Percentiles rank a stretch among this genome's conserved stretches.
Evolutionary conservation across 192 early-diverging fungal genomes (phyloP).

Genomic region (Dissophora globulifera): DNA sequence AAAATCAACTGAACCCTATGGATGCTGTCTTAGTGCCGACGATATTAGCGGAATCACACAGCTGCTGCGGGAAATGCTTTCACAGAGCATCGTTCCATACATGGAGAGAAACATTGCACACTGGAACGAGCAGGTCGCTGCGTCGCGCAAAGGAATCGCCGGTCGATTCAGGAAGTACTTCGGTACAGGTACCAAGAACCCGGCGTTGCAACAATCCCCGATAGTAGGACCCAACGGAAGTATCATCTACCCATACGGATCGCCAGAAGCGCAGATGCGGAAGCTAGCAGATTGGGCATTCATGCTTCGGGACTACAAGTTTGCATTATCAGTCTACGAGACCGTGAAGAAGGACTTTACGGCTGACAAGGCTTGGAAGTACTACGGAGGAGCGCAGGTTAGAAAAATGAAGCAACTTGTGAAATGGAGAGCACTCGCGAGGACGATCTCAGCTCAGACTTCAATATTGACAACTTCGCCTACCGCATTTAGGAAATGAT

Average conservation of each 20-base stretch:
- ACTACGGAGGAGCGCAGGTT: conserved; percentile 78
- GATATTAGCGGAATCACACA: conserved; percentile 64
- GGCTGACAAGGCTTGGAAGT: conserved; percentile 80
- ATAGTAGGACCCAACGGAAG: conserved; percentile 45
- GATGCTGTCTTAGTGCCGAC: conserved; percentile 60
- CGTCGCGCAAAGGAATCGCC: conserved; percentile 86
- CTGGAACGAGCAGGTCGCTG: conserved; percentile 94
- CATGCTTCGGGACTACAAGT: conserved; percentile 93
- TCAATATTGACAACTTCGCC: not conserved
- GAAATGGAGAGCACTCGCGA: too few relatives aligned
- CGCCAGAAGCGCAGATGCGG: conserved; percentile 93
- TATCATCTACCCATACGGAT: conserved; percentile 69
- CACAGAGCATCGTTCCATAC: conserved; percentile 82
- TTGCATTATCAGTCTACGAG: conserved; percentile 92
- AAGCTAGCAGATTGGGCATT: conserved; percentile 96
- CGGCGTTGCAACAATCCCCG: conserved; percentile 53
- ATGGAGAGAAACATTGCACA: conserved; percentile 90
- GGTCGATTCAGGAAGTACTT: conserved; percentile 91
- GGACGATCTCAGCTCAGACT: too few relatives aligned
- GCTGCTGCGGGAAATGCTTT: conserved; percentile 69
- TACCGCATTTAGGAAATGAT: conserved; percentile 93
- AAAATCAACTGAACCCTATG: conserved; percentile 54
- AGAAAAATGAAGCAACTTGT: not conserved
- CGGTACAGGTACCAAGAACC: conserved; percentile 63
- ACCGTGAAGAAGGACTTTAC: conserved; percentile 87